Evolutionary conservation across 2,329 filamentous ascomycete genomes (phyloP).

Genomic region (Neofusicoccum umdonicola): DNA sequence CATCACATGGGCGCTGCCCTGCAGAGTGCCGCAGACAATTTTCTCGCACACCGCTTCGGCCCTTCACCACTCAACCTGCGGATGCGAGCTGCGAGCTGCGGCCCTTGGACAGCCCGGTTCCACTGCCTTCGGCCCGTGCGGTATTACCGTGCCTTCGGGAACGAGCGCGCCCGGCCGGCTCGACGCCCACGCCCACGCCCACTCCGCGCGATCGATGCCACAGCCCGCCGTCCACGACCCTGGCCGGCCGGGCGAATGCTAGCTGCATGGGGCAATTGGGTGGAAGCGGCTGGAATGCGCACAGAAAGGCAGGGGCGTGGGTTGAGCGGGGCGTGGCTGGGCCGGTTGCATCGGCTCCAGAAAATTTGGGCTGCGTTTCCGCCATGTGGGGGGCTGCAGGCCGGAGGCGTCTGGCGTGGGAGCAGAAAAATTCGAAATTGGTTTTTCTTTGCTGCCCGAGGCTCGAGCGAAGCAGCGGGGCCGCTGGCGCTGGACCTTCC

Average conservation of each 20-base stretch:
- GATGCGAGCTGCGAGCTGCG: slow-evolving; percentile 8
- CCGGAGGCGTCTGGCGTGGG: not conserved
- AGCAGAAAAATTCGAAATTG: not conserved
- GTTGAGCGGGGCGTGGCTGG: slow-evolving; percentile 8
- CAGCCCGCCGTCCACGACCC: not conserved
- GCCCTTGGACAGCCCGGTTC: not conserved
- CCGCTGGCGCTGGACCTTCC: not conserved
- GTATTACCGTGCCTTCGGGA: not conserved
- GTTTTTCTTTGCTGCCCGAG: slow-evolving; percentile 3
- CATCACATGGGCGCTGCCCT: slow-evolving; percentile 3
- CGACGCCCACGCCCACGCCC: not conserved
- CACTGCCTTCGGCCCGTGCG: slow-evolving; percentile 5
- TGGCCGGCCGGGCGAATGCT: not conserved
- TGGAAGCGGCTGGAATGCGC: slow-evolving; percentile 5
- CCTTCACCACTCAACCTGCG: not conserved
- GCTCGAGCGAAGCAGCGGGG: slow-evolving; percentile 5
- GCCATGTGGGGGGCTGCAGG: slow-evolving; percentile 2
- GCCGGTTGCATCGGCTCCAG: slow-evolving; percentile 8
- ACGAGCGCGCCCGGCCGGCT: not conserved
- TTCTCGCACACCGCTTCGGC: slow-evolving; percentile 10
- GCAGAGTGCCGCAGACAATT: not conserved
- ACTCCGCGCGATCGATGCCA: not conserved
- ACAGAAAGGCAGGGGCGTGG: not conserved
- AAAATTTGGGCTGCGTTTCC: not conserved
- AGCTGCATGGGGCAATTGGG: slow-evolving; percentile 3